These are phyloP conservation scores for Talaromyces rugulosus DNA, from an alignment of 2,329 filamentous ascomycete species.

Conservation along the genomic window DNA sequence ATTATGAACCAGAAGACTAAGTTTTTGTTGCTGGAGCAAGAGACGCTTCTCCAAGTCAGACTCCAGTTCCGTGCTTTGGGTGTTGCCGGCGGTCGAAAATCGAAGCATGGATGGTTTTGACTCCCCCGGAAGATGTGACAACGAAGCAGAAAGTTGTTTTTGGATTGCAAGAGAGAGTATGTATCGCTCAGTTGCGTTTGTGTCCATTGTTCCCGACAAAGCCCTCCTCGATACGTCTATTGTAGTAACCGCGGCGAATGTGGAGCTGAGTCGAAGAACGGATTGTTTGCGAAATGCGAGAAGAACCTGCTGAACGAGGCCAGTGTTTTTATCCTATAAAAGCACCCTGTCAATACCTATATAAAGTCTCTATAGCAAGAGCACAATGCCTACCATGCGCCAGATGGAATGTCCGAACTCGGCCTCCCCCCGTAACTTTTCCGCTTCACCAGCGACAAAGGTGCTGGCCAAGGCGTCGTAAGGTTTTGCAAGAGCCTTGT, in stretches of 20 bases:
- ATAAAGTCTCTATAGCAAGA: background rate
- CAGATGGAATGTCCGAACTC: slow-evolving; percentile 58
- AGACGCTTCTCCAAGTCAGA: slow-evolving; percentile 38
- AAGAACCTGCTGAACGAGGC: slow-evolving; percentile 66
- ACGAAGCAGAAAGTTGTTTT: slow-evolving; percentile 48
- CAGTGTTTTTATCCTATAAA: slow-evolving; percentile 64
- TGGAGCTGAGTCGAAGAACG: slow-evolving; percentile 66
- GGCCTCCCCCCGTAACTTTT: slow-evolving; percentile 61
- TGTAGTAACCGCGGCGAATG: slow-evolving; percentile 63
- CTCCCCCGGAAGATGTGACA: slow-evolving; percentile 41
- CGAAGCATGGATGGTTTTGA: slow-evolving; percentile 47
- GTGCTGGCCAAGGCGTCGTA: slow-evolving; percentile 68
- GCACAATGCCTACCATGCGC: slow-evolving; percentile 45
- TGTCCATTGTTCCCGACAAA: slow-evolving; percentile 22
- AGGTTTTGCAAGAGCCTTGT: slow-evolving; percentile 58
- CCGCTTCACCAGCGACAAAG: slow-evolving; percentile 59
- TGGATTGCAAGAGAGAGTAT: slow-evolving; percentile 46
- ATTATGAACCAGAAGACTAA: slow-evolving; percentile 48
- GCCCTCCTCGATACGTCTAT: slow-evolving; percentile 40
- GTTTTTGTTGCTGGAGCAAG: slow-evolving; percentile 46
- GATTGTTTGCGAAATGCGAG: slow-evolving; percentile 71
- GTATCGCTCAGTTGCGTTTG: slow-evolving; percentile 28
- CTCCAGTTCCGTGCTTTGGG: slow-evolving; percentile 34
- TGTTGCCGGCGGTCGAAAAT: slow-evolving; percentile 41
- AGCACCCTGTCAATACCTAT: slow-evolving; percentile 6